These are phyloP conservation scores for Grosmannia huntii DNA, from an alignment of 2,329 filamentous ascomycete species.

Conservation along the genomic window DNA sequence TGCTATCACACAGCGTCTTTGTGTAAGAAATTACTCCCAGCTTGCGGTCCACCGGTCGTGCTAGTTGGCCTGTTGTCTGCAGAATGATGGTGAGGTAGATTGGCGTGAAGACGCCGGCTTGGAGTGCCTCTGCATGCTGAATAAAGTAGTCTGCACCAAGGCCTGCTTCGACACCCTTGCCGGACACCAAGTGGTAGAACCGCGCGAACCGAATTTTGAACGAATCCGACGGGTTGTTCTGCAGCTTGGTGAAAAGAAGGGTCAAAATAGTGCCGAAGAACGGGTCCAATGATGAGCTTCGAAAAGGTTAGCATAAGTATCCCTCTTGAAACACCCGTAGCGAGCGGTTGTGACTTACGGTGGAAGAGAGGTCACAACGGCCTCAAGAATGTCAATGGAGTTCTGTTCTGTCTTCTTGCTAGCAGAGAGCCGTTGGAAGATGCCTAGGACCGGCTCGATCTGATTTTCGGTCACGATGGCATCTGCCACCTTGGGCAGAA, in stretches of 20 bases:
- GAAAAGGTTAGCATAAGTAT: slow-evolving; percentile 14
- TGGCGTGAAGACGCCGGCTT: slow-evolving; percentile 65
- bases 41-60: slow-evolving; percentile 81
- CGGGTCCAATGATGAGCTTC: slow-evolving; percentile 50
- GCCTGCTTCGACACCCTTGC: slow-evolving; percentile 58
- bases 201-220: slow-evolving; percentile 80
- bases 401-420: slow-evolving; percentile 75
- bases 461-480: slow-evolving; percentile 69
- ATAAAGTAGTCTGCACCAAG: slow-evolving; percentile 90
- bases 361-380: slow-evolving; percentile 60
- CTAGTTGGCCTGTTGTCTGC: slow-evolving; percentile 76
- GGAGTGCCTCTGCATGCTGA: slow-evolving; percentile 66
- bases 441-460: slow-evolving; percentile 77
- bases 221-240: slow-evolving; percentile 58
- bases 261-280: slow-evolving; percentile 73
- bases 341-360: slow-evolving; percentile 35
- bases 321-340: background rate
- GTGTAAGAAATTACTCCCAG: slow-evolving; percentile 85
- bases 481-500: slow-evolving; percentile 64
- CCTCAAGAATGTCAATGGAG: slow-evolving; percentile 82
- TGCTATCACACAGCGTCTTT: slow-evolving; percentile 78
- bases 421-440: slow-evolving; percentile 82
- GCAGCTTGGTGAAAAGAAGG: slow-evolving; percentile 65
- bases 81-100: slow-evolving; percentile 83
- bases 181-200: slow-evolving; percentile 87